Evolutionary conservation across 306 rosid genomes (phyloP).

Genomic region (Trifolium subterraneum): DNA sequence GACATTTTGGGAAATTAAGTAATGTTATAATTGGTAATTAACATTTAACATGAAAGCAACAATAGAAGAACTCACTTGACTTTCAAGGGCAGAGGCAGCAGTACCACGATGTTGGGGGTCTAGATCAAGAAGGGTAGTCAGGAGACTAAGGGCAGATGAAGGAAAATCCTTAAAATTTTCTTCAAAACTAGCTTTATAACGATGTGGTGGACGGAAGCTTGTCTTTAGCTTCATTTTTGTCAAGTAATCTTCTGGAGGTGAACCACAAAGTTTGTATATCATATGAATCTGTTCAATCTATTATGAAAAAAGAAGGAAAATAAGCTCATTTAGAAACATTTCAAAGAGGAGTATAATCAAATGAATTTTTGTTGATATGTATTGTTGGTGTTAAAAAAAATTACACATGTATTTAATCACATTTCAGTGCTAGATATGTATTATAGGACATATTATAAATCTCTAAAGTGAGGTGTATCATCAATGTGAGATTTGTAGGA

Average conservation of each 20-base stretch:
- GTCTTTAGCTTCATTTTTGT: conserved; percentile 59
- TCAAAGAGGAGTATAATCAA: too few relatives aligned
- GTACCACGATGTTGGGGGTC: conserved; percentile 44
- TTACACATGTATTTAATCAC: too few relatives aligned
- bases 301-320: neutral
- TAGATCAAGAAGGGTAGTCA: conserved; percentile 47
- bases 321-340: neutral
- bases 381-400: too few relatives aligned
- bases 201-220: conserved; percentile 53
- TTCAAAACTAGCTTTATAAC: conserved; percentile 46
- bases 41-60: neutral
- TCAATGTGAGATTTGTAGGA: too few relatives aligned
- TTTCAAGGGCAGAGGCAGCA: conserved; percentile 50
- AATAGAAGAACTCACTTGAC: conserved; percentile 40
- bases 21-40: too few relatives aligned
- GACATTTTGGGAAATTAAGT: too few relatives aligned
- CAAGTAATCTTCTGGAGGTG: conserved; percentile 76
- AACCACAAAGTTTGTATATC: conserved; percentile 85
- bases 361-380: too few relatives aligned
- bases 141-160: conserved; percentile 39
- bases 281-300: conserved; percentile 85
- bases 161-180: conserved; percentile 40
- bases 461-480: too few relatives aligned
- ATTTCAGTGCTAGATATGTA: too few relatives aligned
- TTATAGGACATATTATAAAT: too few relatives aligned